Evolutionary conservation across 345 rosid species (phyloP).

Genomic region (Angophora floribunda): DNA sequence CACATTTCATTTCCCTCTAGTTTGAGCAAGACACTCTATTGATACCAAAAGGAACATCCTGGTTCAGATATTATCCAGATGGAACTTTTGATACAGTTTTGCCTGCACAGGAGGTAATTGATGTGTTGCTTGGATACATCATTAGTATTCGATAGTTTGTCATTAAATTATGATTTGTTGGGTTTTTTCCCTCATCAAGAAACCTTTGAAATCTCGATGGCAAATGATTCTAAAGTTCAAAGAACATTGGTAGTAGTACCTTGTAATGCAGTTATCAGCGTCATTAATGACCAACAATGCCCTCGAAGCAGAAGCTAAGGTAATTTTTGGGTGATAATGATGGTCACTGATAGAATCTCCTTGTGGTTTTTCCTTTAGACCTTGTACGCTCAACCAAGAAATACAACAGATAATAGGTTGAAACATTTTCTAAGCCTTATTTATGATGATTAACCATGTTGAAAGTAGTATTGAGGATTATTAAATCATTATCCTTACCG

Average conservation of each 20-base stretch:
- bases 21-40: conserved; percentile 72
- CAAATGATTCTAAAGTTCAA: neutral
- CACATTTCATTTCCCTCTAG: conserved; percentile 16
- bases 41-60: conserved; percentile 78
- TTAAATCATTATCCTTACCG: neutral
- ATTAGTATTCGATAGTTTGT: neutral
- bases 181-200: neutral
- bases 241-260: neutral
- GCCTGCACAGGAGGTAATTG: conserved; percentile 51
- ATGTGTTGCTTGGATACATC: neutral
- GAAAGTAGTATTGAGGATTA: neutral
- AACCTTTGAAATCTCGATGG: neutral
- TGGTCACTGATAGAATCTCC: neutral
- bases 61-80: conserved; percentile 81
- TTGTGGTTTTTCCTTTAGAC: neutral
- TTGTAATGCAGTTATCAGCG: neutral
- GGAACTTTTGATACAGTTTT: conserved; percentile 46
- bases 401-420: neutral
- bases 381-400: neutral
- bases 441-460: neutral
- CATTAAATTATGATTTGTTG: neutral
- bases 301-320: neutral
- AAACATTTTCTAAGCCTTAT: neutral
- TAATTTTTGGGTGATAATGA: neutral
- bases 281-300: neutral